Conservation (phyloP, 306 rosid genomes). For the Inga laurina region DNA sequence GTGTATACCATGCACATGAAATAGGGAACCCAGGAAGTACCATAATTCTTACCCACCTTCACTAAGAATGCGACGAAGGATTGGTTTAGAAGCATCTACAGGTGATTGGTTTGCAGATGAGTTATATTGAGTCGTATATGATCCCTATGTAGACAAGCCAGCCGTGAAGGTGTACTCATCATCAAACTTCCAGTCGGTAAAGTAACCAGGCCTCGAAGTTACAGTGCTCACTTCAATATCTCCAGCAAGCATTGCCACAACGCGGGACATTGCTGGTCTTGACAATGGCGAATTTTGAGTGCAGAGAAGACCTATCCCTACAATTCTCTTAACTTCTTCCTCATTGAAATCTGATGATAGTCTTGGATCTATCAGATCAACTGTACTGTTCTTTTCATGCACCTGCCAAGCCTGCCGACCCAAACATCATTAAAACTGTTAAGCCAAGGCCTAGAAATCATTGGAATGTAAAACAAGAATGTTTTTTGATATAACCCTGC, state of each 20-base stretch:
- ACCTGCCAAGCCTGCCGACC: constrained; percentile 65
- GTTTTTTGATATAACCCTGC: too few species aligned
- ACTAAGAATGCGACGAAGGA: not conserved
- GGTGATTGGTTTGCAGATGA: constrained; percentile 11
- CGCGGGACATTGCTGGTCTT: constrained; percentile 73
- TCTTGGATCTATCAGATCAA: constrained; percentile 49
- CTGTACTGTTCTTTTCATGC: constrained; percentile 46
- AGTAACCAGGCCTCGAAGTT: constrained; percentile 65
- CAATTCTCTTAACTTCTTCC: constrained; percentile 54
- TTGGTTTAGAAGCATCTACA: not conserved
- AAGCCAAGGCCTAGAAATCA: too few species aligned
- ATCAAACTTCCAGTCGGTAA: constrained; percentile 66
- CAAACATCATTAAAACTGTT: constrained; percentile 28
- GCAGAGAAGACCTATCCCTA: constrained; percentile 57
- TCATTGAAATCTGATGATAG: constrained; percentile 43
- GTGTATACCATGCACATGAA: not conserved
- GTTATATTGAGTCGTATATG: constrained; percentile 27
- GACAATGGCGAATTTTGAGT: constrained; percentile 62
- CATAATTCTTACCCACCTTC: constrained; percentile 22
- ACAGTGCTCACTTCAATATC: constrained; percentile 55
- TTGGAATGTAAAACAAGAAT: too few species aligned
- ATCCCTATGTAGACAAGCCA: constrained; percentile 31
- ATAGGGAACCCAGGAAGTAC: not conserved
- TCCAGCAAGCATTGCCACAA: constrained; percentile 76
- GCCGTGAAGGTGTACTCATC: constrained; percentile 36